Conservation (phyloP, 768 basidiomycete species). For the Leucogyrophana mollusca region DNA sequence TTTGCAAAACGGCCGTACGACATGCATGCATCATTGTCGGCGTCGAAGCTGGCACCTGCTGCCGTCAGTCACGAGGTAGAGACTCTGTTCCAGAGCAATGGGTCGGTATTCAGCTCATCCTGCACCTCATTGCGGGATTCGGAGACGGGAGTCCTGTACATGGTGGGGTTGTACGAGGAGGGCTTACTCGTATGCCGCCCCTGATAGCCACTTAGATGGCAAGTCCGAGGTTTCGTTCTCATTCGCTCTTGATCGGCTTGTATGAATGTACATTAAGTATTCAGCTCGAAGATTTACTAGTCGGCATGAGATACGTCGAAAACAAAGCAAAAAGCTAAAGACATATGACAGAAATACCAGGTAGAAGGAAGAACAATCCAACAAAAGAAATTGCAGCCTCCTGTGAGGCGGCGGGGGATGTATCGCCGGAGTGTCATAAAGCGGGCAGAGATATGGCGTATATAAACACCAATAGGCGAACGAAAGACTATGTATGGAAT, state of each 20-base stretch:
- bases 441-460: constrained; percentile 12
- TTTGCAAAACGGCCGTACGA: constrained; percentile 31
- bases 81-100: constrained; percentile 75
- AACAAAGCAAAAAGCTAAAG: background rate
- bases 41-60: constrained; percentile 37
- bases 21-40: constrained; percentile 46
- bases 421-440: constrained; percentile 23
- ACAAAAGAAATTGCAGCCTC: background rate
- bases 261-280: constrained; percentile 2
- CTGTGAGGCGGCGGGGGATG: background rate
- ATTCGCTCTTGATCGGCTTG: background rate
- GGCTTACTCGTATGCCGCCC: constrained; percentile 54
- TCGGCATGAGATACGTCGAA: background rate
- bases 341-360: constrained; percentile 3
- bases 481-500: constrained; percentile 9
- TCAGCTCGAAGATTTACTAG: background rate
- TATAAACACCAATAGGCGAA: constrained; percentile 18
- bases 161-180: constrained; percentile 57
- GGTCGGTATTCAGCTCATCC: constrained; percentile 56
- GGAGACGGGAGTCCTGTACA: constrained; percentile 45
- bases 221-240: no score
- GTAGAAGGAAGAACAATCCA: background rate
- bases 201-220: constrained; percentile 1
- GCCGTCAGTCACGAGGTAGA: constrained; percentile 41
- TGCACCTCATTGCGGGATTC: constrained; percentile 53